These are phyloP conservation scores for Zygotorulaspora chibaensis DNA, from an alignment of 805 yeast genomes.

Conservation along the genomic window DNA sequence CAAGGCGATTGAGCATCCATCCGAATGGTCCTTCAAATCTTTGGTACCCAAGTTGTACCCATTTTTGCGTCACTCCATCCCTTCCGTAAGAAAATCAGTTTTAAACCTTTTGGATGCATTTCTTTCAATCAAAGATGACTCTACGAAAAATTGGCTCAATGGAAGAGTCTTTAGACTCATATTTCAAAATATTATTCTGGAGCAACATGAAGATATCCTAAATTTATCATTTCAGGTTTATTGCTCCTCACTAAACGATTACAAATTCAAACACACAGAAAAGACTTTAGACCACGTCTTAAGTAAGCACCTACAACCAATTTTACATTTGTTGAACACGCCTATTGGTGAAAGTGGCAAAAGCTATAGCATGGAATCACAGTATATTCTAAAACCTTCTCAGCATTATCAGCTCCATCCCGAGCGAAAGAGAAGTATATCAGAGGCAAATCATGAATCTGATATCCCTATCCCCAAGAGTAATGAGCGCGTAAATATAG, in stretches of 20 bases:
- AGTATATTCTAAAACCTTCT: constrained; percentile 74
- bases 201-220: constrained; percentile 75
- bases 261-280: constrained; percentile 34
- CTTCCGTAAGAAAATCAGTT: constrained; percentile 86
- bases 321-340: constrained; percentile 70
- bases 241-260: constrained; percentile 48
- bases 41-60: constrained; percentile 91
- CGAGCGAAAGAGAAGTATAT: constrained; percentile 32
- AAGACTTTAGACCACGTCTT: constrained; percentile 50
- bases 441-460: constrained; percentile 22
- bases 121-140: constrained; percentile 50
- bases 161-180: constrained; percentile 68
- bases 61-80: constrained; percentile 87
- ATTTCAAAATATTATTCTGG: constrained; percentile 83
- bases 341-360: constrained; percentile 93
- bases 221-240: constrained; percentile 61
- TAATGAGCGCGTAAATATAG: constrained; percentile 74
- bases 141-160: constrained; percentile 67
- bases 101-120: constrained; percentile 76
- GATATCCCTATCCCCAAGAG: constrained; percentile 48
- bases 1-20: constrained; percentile 47
- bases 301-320: constrained; percentile 52
- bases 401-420: constrained; percentile 33
- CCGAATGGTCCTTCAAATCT: constrained; percentile 56
- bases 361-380: constrained; percentile 76